phyloP scores from a whole-genome alignment of 106 monocot species.

The Acorus calamus region DNA sequence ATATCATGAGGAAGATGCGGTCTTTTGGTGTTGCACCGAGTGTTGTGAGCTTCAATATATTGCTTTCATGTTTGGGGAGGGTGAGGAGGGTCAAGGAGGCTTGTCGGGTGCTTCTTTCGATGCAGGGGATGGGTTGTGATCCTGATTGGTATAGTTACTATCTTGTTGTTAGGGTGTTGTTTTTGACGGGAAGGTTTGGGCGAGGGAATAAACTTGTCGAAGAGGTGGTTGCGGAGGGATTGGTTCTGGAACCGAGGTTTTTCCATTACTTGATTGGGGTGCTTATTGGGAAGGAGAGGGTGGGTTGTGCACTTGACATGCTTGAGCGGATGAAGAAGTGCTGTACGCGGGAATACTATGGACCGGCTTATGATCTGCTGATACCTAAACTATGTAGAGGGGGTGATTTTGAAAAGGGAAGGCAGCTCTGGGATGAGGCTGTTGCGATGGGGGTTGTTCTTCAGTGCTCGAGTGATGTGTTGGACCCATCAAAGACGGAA shows the following conservation, averaged over 20 bases:
- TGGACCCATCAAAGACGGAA: constrained; percentile 45
- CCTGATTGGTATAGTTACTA: constrained; percentile 58
- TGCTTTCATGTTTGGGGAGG: constrained; percentile 41
- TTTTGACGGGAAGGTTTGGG: constrained; percentile 37
- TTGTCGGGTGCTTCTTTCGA: constrained; percentile 37
- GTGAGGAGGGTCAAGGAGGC: constrained; percentile 70
- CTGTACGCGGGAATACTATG: constrained; percentile 3
- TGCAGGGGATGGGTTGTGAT: constrained; percentile 19
- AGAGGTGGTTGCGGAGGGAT: constrained; percentile 30
- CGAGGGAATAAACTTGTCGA: constrained; percentile 43
- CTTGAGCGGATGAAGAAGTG: constrained; percentile 35
- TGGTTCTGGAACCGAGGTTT: constrained; percentile 26
- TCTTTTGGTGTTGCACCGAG: constrained; percentile 34
- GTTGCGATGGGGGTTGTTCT: constrained; percentile 24
- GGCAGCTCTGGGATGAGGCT: constrained; percentile 47
- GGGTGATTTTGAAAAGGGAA: constrained; percentile 51
- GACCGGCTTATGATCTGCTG: constrained; percentile 42
- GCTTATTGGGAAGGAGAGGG: constrained; percentile 44
- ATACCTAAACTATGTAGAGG: constrained; percentile 57
- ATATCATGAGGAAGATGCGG: constrained; percentile 56
- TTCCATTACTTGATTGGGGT: constrained; percentile 52
- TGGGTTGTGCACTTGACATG: constrained; percentile 42
- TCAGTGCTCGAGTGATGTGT: constrained; percentile 30
- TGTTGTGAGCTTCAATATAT: constrained; percentile 48
- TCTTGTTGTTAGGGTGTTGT: constrained; percentile 47